Evolutionary conservation across 345 rosid genomes (phyloP), one percentile per base, ranked within the genome.

Genomic region (Gossypium stocksii): DNA sequence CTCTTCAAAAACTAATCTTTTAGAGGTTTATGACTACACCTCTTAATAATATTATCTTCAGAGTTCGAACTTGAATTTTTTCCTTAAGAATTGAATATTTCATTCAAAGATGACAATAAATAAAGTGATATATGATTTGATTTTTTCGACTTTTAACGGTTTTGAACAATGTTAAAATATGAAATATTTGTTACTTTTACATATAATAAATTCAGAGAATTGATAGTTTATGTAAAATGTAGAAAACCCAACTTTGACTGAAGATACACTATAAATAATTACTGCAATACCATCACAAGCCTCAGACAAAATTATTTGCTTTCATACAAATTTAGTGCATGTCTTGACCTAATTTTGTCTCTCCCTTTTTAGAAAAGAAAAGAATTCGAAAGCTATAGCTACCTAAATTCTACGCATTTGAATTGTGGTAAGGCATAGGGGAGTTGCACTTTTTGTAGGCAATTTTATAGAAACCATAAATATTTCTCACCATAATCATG

Each of bases 241-340:
- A 2, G 16, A 17, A 46, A 46, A 46, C 10, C 19, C n/a, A 52
- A 7, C 56, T 34, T 34, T 34, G 41, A 34, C 7, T 52, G 20
- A 52, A 52, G 19, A 9, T 16, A 2, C 22, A 27, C 12, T 46
- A 46, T 46, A 44, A 13, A 58, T 10, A 58, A 58, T 58, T 23
- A 22, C 63, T 4, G 13, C 17, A 3, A 43, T 43, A 63, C 56
- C 22, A 49, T 72, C 66, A 66, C 23, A 72, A 20, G 51, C 44
- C 66, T 27, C 29, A 27, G 72, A 71, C 80, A 64, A n/a, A 43
- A 61, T 62, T 8, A 77, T 71, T 53, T 4, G 9, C 34, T 46
- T 51, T 38, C 20, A 60, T 25, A 5, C 46, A 15, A 15, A 29
- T 54, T n/a, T 65, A 41, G 52, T 19, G 70, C 70, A 43, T 65